These are phyloP conservation scores for Suillus brevipes DNA, from an alignment of 768 basidiomycete genomes.

Conservation along the genomic window DNA sequence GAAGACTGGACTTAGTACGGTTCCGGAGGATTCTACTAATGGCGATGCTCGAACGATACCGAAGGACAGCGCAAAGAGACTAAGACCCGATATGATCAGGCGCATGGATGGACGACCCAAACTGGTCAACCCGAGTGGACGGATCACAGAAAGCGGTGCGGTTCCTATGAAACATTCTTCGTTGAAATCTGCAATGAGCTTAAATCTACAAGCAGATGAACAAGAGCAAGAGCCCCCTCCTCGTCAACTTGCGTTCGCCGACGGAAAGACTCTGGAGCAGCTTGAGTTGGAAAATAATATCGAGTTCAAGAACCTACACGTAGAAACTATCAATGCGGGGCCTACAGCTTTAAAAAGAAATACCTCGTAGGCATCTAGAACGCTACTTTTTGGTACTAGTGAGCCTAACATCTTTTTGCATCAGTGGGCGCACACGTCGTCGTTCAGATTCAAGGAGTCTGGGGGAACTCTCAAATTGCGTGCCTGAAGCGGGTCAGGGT, in stretches of 20 bases:
- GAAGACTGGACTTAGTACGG: conserved; percentile 24
- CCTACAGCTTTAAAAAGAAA: not conserved
- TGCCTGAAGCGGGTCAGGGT: not conserved
- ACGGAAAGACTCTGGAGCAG: conserved; percentile 6
- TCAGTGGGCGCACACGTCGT: conserved; percentile 23
- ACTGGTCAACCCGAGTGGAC: conserved; percentile 73
- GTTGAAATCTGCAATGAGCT: conserved; percentile 9
- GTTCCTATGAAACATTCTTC: conserved; percentile 25
- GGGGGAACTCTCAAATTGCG: not conserved
- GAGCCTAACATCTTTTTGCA: conserved; percentile 5
- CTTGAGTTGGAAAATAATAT: not conserved
- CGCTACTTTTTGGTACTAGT: conserved; percentile 9
- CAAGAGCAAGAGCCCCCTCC: conserved; percentile 10
- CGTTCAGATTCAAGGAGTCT: conserved; percentile 39
- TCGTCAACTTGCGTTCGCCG: not conserved
- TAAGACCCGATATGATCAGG: conserved; percentile 77
- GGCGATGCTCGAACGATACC: conserved; percentile 19
- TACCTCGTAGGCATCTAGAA: not conserved
- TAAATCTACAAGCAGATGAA: not conserved
- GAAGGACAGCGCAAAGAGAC: conserved; percentile 26
- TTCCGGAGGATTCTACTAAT: conserved; percentile 21
- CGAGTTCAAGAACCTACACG: not conserved
- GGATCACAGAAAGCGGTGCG: conserved; percentile 51
- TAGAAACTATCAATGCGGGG: not conserved
- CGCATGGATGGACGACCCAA: conserved; percentile 69